phyloP scores from a whole-genome alignment of 225 moss, liverwort and hornwort species.

The Pleurozium schreberi region DNA sequence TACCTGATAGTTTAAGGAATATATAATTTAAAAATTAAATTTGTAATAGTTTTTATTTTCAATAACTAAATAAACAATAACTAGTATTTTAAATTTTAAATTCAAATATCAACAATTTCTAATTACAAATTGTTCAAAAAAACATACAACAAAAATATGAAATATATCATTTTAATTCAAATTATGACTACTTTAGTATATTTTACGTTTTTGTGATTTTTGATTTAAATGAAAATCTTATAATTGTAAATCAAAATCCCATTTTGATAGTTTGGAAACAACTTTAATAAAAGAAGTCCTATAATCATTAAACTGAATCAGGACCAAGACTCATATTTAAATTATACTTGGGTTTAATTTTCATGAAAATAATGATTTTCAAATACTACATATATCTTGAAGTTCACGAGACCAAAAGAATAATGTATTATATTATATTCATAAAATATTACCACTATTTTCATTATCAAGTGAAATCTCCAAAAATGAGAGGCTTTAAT shows the following conservation, averaged over 20 bases:
- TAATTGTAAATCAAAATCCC: neutral
- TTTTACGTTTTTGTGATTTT: neutral
- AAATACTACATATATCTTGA: neutral
- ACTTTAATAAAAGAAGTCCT: neutral
- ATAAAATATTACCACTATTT: neutral
- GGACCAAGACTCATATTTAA: neutral
- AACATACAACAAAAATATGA: neutral
- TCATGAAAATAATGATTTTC: no score
- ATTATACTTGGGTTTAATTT: neutral
- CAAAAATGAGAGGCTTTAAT: no score
- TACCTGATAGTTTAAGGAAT: fast-evolving
- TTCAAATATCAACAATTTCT: neutral
- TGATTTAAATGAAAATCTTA: no score
- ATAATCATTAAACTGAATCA: neutral
- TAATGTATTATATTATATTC: no score
- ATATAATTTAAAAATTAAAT: neutral
- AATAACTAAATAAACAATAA: neutral
- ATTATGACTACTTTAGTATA: no score
- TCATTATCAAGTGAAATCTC: neutral
- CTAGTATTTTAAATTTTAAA: neutral
- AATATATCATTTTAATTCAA: neutral
- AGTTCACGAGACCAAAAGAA: neutral
- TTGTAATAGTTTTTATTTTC: neutral
- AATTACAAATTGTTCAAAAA: neutral
- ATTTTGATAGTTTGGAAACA: neutral